Evolutionary conservation across 2,329 filamentous ascomycete genomes (phyloP).

Genomic region (Diatrype stigma): DNA sequence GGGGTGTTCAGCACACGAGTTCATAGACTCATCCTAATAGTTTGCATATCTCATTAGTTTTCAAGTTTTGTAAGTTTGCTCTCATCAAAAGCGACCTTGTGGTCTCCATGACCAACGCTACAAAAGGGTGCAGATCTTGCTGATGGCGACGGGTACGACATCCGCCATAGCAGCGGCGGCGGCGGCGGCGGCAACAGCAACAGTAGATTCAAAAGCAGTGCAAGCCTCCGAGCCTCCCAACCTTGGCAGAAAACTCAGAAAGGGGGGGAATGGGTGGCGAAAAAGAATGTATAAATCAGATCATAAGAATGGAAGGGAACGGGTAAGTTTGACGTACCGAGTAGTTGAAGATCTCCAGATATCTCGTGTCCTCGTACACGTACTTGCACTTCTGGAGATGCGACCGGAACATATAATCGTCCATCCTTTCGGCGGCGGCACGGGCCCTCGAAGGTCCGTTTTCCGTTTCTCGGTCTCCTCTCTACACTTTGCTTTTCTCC

Average conservation of each 20-base stretch:
- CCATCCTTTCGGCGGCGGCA: conserved; percentile 35
- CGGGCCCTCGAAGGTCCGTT: neutral
- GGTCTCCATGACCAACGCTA: too few relatives aligned
- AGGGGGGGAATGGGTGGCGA: neutral
- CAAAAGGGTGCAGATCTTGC: too few relatives aligned
- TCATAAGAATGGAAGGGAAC: neutral
- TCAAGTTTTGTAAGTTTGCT: neutral
- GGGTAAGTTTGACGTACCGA: conserved; percentile 40
- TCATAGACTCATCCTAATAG: neutral
- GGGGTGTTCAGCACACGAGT: neutral
- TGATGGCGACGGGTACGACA: neutral
- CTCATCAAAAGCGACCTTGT: too few relatives aligned
- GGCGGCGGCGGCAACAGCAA: too few relatives aligned
- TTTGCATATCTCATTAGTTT: neutral
- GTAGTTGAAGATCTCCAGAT: conserved; percentile 57
- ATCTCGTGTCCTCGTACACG: conserved; percentile 49
- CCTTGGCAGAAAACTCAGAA: neutral
- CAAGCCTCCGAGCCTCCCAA: too few relatives aligned
- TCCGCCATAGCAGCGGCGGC: neutral
- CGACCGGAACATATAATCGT: conserved; percentile 53
- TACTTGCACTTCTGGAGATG: conserved; percentile 44
- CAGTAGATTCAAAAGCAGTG: too few relatives aligned
- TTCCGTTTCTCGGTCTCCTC: neutral
- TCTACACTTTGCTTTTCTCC: neutral
- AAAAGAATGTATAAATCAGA: neutral